Evolutionary conservation across 495 filamentous ascomycete genomes (phyloP), one percentile per base, ranked within the genome.

Genomic region (Penicillium alfredii): DNA sequence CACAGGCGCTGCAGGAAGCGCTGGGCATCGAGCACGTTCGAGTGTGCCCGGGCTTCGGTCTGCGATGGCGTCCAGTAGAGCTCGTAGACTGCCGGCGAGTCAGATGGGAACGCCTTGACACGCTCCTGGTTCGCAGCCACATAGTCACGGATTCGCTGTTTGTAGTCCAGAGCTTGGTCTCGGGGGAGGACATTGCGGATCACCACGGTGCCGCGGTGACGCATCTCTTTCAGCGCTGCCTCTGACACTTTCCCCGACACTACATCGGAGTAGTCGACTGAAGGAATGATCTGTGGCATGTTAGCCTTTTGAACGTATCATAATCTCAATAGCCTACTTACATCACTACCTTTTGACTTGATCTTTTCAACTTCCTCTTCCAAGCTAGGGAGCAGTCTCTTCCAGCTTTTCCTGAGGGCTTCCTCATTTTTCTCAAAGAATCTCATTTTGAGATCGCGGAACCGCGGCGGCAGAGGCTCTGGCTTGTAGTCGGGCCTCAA

Each of bases 21-120:
- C 47, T 93, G 86, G 0, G 81, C 69, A 19, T 69, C 58, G 3
- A 94, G 64, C 44, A 94, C 41, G 32, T 82, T 80, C 7, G 81
- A 72, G 56, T 95, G 82, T 0, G 73, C 66, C 10, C 88, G 74
- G 8, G 88, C 87, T 25, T 76, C 71, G 17, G 84, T 64, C 49
- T 95, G 88, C 3, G 81, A 64, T 5, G 77, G 73, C 1, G 84
- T 83, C 88, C 88, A 95, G 64, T 95, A 94, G 3, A 94, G 66
- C 53, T 95, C 88, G 49, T 81, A 89, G 3, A 94, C 86, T 33
- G 86, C 80, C 0, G 87, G 88, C 8, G 71, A 72, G 12, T 76
- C 68, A 1, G 68, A 36, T 0, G 78, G 78, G 46, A 81, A 76
- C 7, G 76, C 64, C 25, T 64, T 69, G 6, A 67, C 61, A 17